Base-by-base conservation (phyloP, 306 rosid species). In the Vigna reflexopilosa region DNA sequence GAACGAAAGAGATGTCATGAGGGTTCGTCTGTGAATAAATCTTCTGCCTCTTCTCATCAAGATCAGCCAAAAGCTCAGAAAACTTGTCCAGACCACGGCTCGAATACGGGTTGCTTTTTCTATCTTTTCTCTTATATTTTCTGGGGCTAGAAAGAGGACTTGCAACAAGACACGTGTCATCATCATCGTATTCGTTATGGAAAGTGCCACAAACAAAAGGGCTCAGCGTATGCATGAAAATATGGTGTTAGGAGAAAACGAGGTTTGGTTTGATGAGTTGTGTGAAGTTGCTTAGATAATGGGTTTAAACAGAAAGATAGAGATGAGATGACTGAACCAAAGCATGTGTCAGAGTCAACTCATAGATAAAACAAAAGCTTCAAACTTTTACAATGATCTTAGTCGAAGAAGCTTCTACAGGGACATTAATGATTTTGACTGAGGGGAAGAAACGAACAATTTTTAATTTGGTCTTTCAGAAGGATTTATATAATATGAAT, bases 31-130 rank as follows among this genome's bases (percentile, higher is more conserved):
- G 85, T 4, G 93, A 89, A 75, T 91, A 93, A 56, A 96, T 88
- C 79, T 77, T 78, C 75, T 88, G 89, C 80, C 94, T 87, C 66
- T 86, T 93, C 72, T 87, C 90, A 57, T 93, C 91, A 4, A 96
- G 96, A 85, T 93, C 98, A 17, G 91, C 84, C 36, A 96, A 26
- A 32, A 93, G 97, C 4, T 78, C 88, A 51, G 98, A 93, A 77
- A 96, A 96, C 55, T 91, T 89, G 56, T 96, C 99, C 1, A 93
- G 87, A 61, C 99, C 99, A 50, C 94, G 89, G 9, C 67, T 79
- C 17, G 99, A 82, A 57, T 90, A 96, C 0, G 99, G 99, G 76
- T 96, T 48, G 1, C 40, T 89, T 71, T 80, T 88, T 79, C 67
- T 87, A 50, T 82, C 40, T 51, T 83, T 81, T 71, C 64, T 84